These are phyloP conservation scores for Dothideomycetidae sp. DNA, from an alignment of 2,329 filamentous ascomycete species.

Conservation along the genomic window DNA sequence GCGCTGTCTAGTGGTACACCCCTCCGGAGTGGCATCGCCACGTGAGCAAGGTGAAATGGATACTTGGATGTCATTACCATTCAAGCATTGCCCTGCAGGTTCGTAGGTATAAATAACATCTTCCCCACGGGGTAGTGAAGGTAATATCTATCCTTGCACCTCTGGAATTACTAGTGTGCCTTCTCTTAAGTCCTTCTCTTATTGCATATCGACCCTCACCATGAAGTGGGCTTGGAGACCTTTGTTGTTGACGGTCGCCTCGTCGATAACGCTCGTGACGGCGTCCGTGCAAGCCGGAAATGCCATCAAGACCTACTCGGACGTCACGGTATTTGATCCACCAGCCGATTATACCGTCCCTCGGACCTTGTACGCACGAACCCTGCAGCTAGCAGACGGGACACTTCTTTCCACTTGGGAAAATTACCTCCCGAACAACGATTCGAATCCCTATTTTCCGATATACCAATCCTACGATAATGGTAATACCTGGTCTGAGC, in stretches of 20 bases:
- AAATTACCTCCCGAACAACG: conserved; percentile 35
- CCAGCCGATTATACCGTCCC: conserved; percentile 18
- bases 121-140: too few species aligned
- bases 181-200: too few species aligned
- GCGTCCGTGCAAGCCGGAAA: not conserved
- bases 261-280: too few species aligned
- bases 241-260: not conserved
- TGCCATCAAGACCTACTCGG: conserved; percentile 4
- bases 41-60: too few species aligned
- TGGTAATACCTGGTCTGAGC: conserved; percentile 44
- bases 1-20: too few species aligned
- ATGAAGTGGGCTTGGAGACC: not conserved
- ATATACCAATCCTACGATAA: conserved; percentile 34
- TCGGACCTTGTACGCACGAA: conserved; percentile 39
- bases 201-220: too few species aligned
- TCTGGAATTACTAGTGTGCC: too few species aligned
- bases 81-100: too few species aligned
- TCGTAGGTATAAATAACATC: too few species aligned
- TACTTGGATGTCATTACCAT: too few species aligned
- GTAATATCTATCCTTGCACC: too few species aligned
- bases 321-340: conserved; percentile 17
- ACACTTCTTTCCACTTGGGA: conserved; percentile 40
- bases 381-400: conserved; percentile 27
- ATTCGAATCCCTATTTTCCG: conserved; percentile 30
- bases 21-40: too few species aligned